Conservation (phyloP, 2,329 filamentous ascomycete genomes). For the Colletotrichum agaves region DNA sequence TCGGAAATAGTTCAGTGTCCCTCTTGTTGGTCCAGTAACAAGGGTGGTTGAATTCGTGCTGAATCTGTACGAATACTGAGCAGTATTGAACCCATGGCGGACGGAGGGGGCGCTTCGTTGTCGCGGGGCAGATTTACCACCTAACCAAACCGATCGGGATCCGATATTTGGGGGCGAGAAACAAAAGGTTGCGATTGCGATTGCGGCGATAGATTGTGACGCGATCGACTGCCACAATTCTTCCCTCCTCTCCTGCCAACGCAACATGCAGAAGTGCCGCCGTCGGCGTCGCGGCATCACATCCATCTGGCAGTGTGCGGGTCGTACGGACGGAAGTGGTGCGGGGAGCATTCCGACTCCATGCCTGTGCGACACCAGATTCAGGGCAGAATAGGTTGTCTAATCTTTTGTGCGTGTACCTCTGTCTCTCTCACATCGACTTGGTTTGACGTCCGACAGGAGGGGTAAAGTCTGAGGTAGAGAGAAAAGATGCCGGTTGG, state of each 20-base stretch:
- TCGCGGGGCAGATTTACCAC: constrained; percentile 33
- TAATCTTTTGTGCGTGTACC: background rate
- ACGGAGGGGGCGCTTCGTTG: background rate
- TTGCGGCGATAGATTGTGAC: constrained; percentile 6
- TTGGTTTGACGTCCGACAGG: constrained; percentile 9
- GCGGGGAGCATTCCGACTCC: constrained; percentile 33
- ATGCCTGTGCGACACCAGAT: constrained; percentile 35
- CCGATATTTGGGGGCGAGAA: constrained; percentile 27
- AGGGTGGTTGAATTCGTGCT: background rate
- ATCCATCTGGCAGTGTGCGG: constrained; percentile 27
- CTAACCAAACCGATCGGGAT: constrained; percentile 22
- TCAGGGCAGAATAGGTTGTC: background rate
- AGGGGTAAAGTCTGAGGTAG: constrained; percentile 35
- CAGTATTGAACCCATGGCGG: background rate
- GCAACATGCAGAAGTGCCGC: constrained; percentile 38
- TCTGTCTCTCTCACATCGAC: background rate
- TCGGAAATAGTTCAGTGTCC: background rate
- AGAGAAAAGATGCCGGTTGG: constrained; percentile 33
- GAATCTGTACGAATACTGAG: too few relatives aligned
- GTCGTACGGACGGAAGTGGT: constrained; percentile 26
- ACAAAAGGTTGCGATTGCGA: constrained; percentile 18
- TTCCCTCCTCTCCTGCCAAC: constrained; percentile 36
- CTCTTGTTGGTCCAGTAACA: background rate
- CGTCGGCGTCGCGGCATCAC: constrained; percentile 29
- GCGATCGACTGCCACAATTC: constrained; percentile 30